Evolutionary conservation across 1,284 basidiomycete species (phyloP).

Genomic region (Naganishia albida): DNA sequence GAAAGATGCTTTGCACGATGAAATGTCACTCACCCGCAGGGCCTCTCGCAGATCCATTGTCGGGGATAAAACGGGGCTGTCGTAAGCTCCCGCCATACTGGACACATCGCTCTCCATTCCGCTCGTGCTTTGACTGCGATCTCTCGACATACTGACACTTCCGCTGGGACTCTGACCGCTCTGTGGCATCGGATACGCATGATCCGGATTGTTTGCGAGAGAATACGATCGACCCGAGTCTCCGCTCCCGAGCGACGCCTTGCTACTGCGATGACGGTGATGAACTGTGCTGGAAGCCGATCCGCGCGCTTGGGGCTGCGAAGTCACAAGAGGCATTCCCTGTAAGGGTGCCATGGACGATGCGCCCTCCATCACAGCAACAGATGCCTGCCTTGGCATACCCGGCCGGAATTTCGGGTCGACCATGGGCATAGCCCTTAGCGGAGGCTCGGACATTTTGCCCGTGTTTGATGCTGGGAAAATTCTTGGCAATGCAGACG

Average conservation of each 20-base stretch:
- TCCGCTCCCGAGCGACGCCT: slow-evolving; percentile 31
- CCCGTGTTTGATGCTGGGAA: slow-evolving; percentile 33
- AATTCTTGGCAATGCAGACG: slow-evolving; percentile 18
- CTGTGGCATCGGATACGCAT: slow-evolving; percentile 18
- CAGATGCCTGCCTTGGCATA: slow-evolving; percentile 39
- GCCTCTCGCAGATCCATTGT: slow-evolving; percentile 44
- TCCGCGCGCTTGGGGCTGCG: slow-evolving; percentile 38
- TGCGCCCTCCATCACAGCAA: slow-evolving; percentile 52
- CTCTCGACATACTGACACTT: slow-evolving; percentile 17
- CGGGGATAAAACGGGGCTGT: slow-evolving; percentile 33
- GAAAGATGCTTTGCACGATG: background rate
- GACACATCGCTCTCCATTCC: slow-evolving; percentile 39
- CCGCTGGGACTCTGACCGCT: slow-evolving; percentile 17
- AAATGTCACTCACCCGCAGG: slow-evolving; percentile 43
- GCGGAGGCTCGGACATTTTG: slow-evolving; percentile 27
- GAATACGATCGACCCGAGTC: slow-evolving; percentile 19
- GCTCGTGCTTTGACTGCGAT: slow-evolving; percentile 17
- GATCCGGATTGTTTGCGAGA: slow-evolving; percentile 12
- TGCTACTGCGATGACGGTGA: slow-evolving; percentile 28
- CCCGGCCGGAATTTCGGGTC: slow-evolving; percentile 27
- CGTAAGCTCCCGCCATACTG: slow-evolving; percentile 45
- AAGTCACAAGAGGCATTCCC: slow-evolving; percentile 33
- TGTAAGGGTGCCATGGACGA: slow-evolving; percentile 40
- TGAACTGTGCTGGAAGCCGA: slow-evolving; percentile 34
- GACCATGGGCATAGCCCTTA: slow-evolving; percentile 15